A percentile compares a stretch with the other conserved stretches of the same genome.
Conservation (phyloP, 2,329 filamentous ascomycete species). For the Epichloe sp. region DNA sequence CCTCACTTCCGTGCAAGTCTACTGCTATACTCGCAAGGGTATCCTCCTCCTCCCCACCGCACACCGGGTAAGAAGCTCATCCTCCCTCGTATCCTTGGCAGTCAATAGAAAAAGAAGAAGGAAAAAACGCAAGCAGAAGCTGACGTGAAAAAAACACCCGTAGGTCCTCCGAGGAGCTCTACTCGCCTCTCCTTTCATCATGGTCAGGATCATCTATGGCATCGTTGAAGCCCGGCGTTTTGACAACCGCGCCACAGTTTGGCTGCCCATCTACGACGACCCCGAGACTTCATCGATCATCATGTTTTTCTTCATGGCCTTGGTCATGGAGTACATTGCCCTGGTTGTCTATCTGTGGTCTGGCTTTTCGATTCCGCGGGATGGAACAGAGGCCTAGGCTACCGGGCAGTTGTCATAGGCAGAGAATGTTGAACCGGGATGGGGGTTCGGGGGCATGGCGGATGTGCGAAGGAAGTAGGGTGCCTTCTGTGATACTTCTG, state of each 20-base stretch:
- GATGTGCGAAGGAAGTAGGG: too few species aligned
- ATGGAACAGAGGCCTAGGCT: not conserved
- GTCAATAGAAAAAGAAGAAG: not conserved
- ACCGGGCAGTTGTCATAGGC: not conserved
- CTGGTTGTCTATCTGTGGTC: conserved; percentile 8
- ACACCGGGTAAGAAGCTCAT: conserved; percentile 5
- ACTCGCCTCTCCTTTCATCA: conserved; percentile 11
- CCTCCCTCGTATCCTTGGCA: too few species aligned
- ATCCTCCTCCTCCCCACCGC: conserved; percentile 9
- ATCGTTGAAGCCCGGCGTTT: conserved; percentile 9
- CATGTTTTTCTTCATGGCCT: conserved; percentile 7
- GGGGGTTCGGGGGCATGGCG: too few species aligned
- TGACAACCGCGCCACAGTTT: conserved; percentile 2
- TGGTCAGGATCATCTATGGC: conserved; percentile 11
- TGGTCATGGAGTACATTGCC: conserved; percentile 9
- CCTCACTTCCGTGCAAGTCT: conserved; percentile 9
- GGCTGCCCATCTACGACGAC: conserved; percentile 10
- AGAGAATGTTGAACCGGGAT: too few species aligned
- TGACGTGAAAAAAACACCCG: not conserved
- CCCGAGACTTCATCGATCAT: conserved; percentile 2
- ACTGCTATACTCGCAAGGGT: conserved; percentile 7
- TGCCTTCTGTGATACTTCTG: too few species aligned
- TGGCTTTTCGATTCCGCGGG: conserved; percentile 7
- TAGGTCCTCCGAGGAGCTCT: conserved; percentile 10
- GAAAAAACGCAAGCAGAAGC: not conserved